Base-by-base conservation (phyloP, 495 filamentous ascomycete species). In the Pseudoneurospora amorphoporcata region DNA sequence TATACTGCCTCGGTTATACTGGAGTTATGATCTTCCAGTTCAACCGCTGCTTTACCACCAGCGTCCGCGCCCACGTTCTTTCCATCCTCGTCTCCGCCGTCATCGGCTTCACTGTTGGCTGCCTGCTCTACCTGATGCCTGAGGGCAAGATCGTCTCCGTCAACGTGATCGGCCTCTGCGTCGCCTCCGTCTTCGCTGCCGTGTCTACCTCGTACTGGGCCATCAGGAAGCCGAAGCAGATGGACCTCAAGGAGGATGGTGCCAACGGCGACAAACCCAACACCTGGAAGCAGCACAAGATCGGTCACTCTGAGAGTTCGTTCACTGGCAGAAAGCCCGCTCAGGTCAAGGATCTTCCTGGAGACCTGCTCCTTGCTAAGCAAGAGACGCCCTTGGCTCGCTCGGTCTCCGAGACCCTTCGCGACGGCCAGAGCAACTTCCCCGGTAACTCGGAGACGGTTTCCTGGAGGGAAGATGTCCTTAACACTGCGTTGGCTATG, bases 1-100 rank as follows among this genome's bases (percentile, higher is more conserved):
- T 70, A 3, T 80, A 80, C 70, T 39, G 68, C 47, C 14, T 75
- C 14, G 77, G 74, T 2, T 80, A 80, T 41, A 72, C 76, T 5
- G 74, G 72, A 8, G 75, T 80, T 37, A 74, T 80, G 23, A 2
- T 80, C 19, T 78, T 79, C 61, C 77, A 80, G 76, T 78, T 80
- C 73, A 80, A 80, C 42, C 76, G 78, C 5, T 78, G 77, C 68
- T 80, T 80, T 39, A 80, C 78, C 7, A 76, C 72, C 8, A 71
- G 79, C 41, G 35, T 73, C 43, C 45, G 35, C 42, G 69, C 69
- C 2, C 78, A 80, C 39, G 69, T 79, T n/a, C n/a, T 40, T 0
- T 75, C 76, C 0, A 73, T 79, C 38, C 68, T 79, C 5, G 42
- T 53, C 2, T 73, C 77, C 0, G 78, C 77, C n/a, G 68, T 73